These are phyloP conservation scores for Murraya paniculata DNA, from an alignment of 345 rosid species.

Conservation along the genomic window DNA sequence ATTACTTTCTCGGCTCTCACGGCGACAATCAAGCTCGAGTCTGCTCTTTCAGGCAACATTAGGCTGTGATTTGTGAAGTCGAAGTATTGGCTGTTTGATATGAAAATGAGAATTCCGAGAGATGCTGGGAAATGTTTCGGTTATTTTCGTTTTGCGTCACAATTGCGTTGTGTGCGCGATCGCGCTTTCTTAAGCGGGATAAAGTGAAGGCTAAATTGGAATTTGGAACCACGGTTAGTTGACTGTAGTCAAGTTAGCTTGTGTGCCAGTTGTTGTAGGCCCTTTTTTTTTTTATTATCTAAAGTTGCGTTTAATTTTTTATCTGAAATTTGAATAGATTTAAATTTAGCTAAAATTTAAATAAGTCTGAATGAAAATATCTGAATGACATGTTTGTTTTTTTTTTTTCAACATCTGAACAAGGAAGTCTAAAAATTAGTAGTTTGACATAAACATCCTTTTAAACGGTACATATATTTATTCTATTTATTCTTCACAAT, in stretches of 20 bases:
- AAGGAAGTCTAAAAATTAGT: too few relatives aligned
- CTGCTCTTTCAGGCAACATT: conserved; percentile 21
- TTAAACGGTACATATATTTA: too few relatives aligned
- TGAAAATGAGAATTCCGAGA: neutral
- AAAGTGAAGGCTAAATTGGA: conserved; percentile 8
- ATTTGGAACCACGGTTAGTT: conserved; percentile 10
- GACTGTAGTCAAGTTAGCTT: conserved; percentile 5
- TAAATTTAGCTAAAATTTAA: too few relatives aligned
- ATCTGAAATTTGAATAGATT: too few relatives aligned
- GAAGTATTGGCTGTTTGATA: neutral
- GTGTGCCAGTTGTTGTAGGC: neutral
- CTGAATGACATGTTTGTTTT: too few relatives aligned
- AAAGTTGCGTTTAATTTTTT: too few relatives aligned
- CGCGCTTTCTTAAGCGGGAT: neutral
- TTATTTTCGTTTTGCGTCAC: neutral
- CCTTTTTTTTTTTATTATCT: conserved; percentile 1
- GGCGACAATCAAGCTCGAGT: conserved; percentile 41
- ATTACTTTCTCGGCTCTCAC: conserved; percentile 67
- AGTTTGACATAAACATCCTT: too few relatives aligned
- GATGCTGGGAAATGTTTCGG: neutral
- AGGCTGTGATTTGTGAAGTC: neutral
- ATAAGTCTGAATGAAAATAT: too few relatives aligned
- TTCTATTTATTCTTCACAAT: too few relatives aligned
- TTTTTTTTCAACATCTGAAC: too few relatives aligned
- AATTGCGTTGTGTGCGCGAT: neutral